These are phyloP conservation scores for Neltuma alba DNA, from an alignment of 306 rosid genomes.

Conservation along the genomic window DNA sequence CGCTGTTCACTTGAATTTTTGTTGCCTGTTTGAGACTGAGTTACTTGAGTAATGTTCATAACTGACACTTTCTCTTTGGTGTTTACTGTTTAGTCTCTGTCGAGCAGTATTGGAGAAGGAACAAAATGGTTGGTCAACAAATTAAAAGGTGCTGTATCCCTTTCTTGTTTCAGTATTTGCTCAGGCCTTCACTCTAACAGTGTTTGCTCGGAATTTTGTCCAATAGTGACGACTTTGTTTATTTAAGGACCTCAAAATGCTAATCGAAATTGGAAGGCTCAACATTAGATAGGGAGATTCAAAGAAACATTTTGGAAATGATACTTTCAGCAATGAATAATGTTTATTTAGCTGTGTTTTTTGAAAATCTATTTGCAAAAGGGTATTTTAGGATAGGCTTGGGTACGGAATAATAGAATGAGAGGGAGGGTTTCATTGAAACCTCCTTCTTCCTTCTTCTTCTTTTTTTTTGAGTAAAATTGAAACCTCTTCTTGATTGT, in stretches of 20 bases:
- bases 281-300: too few species aligned
- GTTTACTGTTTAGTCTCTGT: neutral
- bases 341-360: neutral
- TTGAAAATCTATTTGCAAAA: neutral
- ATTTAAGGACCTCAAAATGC: neutral
- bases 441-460: too few species aligned
- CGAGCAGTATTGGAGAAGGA: conserved; percentile 52
- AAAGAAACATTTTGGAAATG: too few species aligned
- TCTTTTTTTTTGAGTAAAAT: too few species aligned
- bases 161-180: conserved; percentile 1
- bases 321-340: too few species aligned
- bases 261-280: too few species aligned
- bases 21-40: too few species aligned
- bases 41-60: too few species aligned
- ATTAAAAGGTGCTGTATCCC: conserved; percentile 68
- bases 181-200: conserved; percentile 7
- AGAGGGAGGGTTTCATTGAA: too few species aligned
- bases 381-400: neutral
- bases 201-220: conserved; percentile 13
- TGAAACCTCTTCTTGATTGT: too few species aligned
- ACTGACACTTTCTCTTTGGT: neutral
- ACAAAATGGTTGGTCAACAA: conserved; percentile 85
- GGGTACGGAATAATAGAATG: too few species aligned
- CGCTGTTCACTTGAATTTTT: too few species aligned
- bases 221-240: neutral